Evolutionary conservation across 2,329 filamentous ascomycete species (phyloP), one percentile per base, ranked within the genome.

Genomic region (Neonectria coccinea): DNA sequence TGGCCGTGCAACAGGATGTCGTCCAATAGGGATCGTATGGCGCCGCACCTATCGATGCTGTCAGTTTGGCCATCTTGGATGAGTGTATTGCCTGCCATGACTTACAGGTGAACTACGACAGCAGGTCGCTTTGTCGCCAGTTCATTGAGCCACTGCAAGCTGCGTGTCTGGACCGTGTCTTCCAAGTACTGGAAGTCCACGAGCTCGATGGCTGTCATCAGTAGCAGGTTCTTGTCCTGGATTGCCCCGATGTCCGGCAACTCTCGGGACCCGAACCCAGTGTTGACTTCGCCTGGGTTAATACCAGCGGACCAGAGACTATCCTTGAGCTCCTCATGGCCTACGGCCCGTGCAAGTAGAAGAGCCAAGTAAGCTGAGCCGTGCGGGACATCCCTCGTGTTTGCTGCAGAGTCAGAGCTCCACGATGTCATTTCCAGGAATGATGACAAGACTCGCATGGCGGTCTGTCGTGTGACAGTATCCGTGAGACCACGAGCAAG

Each of bases 121-220:
- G 80, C 77, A 3, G 88, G 87, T 22, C 89, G 80, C 20, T 80
- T 80, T 10, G 75, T 71, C 3, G 88, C 88, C 29, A 91, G 76
- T 54, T 85, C 80, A 56, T 86, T 87, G 39, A 92, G 80, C 87
- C 89, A 90, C 16, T 80, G 74, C 3, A 92, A 78, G 16, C 82
- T 86, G 14, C 87, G 82, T 47, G 85, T 84, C 73, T 91, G 89
- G 18, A 89, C 82, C 2, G 81, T 80, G 60, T 91, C 88, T 62
- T 91, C 89, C 8, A 91, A 79, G 62, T 86, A 86, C 60, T 86
- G 85, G 71, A 92, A 91, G 73, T 92, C 89, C 10, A 91, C 85
- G 45, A 91, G 80, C 71, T 87, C 85, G 59, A 91, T 88, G 1
- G 87, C 87, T 3, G 87, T 86, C 65, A 87, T 88, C 6, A 91